These are phyloP conservation scores for Venturia pyrina DNA, from an alignment of 2,329 filamentous ascomycete genomes.

Conservation along the genomic window DNA sequence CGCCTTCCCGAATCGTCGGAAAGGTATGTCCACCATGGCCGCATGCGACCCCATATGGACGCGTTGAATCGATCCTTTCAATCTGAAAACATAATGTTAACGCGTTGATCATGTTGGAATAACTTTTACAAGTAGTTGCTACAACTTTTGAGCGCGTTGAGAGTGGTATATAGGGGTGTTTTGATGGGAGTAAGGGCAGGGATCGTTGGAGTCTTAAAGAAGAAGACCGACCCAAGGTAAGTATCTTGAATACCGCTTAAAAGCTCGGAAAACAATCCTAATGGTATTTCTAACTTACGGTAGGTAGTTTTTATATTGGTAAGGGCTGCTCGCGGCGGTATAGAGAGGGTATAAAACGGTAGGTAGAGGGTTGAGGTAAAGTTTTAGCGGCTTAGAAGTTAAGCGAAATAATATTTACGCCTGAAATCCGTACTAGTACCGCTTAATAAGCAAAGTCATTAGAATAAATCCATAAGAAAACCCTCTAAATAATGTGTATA, in stretches of 20 bases:
- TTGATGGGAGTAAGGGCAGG: not conserved
- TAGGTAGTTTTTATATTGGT: not conserved
- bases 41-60: constrained; percentile 6
- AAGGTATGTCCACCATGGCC: not conserved
- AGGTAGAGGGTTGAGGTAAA: not conserved
- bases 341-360: not conserved
- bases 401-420: not conserved
- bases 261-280: not conserved
- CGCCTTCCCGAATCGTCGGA: not conserved
- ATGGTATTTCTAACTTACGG: not conserved
- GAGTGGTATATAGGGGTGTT: not conserved
- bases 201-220: not conserved
- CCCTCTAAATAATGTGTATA: not conserved
- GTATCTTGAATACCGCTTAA: not conserved
- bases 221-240: not conserved
- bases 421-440: not conserved
- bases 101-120: not conserved
- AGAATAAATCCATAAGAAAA: no score
- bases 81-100: not conserved
- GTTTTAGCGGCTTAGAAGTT: not conserved
- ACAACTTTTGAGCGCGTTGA: not conserved
- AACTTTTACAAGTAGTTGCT: not conserved
- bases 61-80: not conserved
- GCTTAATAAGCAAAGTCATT: not conserved
- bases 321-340: not conserved